A percentile compares a stretch with the other conserved stretches of the same genome.
These are phyloP conservation scores for Thuidium tamariscinum DNA, from an alignment of 225 moss, liverwort and hornwort species.

Conservation along the genomic window DNA sequence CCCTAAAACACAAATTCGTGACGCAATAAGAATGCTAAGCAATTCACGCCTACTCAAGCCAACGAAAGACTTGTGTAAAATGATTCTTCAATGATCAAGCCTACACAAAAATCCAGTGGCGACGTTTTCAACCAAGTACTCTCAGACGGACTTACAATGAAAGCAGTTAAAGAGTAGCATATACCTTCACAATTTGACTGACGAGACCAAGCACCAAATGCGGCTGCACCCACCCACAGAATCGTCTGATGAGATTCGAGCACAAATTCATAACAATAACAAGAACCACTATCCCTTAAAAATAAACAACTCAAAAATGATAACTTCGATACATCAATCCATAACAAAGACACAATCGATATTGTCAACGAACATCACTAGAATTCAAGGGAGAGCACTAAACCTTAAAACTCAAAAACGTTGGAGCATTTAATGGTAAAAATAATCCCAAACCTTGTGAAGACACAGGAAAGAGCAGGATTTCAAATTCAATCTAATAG, in stretches of 20 bases:
- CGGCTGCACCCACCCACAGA: constrained; percentile 64
- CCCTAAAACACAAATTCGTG: not conserved
- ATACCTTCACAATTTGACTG: constrained; percentile 97
- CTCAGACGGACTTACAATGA: not conserved
- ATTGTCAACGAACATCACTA: not conserved
- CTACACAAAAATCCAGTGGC: not conserved
- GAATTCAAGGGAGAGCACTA: not conserved
- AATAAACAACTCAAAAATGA: not conserved
- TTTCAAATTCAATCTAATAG: not conserved
- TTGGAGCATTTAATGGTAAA: not conserved
- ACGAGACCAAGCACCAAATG: constrained; percentile 99
- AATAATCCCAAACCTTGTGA: not conserved
- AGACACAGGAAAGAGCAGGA: not conserved
- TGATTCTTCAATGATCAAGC: not conserved
- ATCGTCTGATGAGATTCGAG: constrained; percentile 41
- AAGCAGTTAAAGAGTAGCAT: not conserved
- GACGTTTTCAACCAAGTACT: not conserved
- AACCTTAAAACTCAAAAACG: not conserved
- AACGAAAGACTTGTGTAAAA: not conserved
- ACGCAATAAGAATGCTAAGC: not conserved
- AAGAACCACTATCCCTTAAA: not conserved
- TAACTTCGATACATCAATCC: not conserved
- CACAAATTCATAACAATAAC: not conserved
- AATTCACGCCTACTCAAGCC: not conserved
- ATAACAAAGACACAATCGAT: not conserved